Evolutionary conservation across 257 asterid species (phyloP), one percentile per base, ranked within the genome.

Genomic region (Jaltomata sinuosa): DNA sequence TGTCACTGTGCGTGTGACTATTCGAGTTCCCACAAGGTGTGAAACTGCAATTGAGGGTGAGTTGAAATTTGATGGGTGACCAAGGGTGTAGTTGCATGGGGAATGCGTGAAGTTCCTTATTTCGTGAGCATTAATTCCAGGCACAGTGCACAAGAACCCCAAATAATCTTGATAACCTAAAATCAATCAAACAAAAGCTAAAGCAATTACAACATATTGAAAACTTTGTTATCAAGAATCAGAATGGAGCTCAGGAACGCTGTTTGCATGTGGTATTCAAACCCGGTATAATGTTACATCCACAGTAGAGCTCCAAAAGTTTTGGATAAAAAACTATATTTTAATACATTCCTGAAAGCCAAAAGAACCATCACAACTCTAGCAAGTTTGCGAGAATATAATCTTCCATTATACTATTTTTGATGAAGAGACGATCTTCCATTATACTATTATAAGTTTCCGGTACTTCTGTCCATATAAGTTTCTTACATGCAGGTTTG

Each of bases 91-190:
- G 80, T 94, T 97, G 94, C 99, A 97, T 47, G 98, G 97, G 34
- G 91, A 87, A 49, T 94, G 86, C 1, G 95, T 94, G 95, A 89
- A 91, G 61, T 93, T 95, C 81, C 47, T 86, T 29, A 97, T 90
- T 87, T 95, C 99, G 3, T 88, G 90, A 22, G 91, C 83, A 79
- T 93, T 92, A 77, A 94, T 88, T 53, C 99, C 99, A 0, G 98
- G 99, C 5, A 93, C 85, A 2, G 99, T 91, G 92, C 99, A 97
- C 85, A 97, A 85, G 96, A 97, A 97, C 38, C 99, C 96, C 90
- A 95, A 22, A 93, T 95, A 97, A 89, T 97, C 99, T 81, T 90
- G 89, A 50, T 91, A 97, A 77, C 98, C 99, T 97, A 53, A 47
- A 83, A 69, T 21, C 67, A 65, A 82, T 85, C 82, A 86, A 67